These are phyloP conservation scores for Pestalotiopsis sp. DNA, from an alignment of 2,329 filamentous ascomycete genomes.

Conservation along the genomic window DNA sequence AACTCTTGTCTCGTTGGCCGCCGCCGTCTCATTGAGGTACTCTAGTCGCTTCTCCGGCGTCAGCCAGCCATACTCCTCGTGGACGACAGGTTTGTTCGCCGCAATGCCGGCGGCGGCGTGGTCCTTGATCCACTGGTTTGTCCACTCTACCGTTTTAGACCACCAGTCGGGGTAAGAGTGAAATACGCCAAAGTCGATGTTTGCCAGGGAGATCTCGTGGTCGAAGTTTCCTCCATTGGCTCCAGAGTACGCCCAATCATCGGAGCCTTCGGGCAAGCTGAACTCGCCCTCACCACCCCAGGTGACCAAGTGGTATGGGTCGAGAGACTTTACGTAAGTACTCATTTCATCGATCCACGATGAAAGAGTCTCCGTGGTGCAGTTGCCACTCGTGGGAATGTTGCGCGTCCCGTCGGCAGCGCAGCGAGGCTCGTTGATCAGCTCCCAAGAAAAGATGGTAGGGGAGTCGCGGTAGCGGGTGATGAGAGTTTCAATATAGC, in stretches of 20 bases:
- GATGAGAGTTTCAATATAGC: conserved; percentile 62
- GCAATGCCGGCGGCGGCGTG: conserved; percentile 46
- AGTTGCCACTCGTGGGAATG: conserved; percentile 42
- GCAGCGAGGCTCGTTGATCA: conserved; percentile 64
- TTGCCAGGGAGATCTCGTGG: conserved; percentile 46
- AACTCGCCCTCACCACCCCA: conserved; percentile 63
- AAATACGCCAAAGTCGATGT: conserved; percentile 57
- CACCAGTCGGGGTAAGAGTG: conserved; percentile 61
- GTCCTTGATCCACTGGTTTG: conserved; percentile 56
- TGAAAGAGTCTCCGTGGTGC: conserved; percentile 44
- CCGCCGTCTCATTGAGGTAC: conserved; percentile 39
- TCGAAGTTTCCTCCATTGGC: conserved; percentile 57
- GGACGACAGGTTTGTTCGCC: conserved; percentile 54
- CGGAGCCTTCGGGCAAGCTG: conserved; percentile 36
- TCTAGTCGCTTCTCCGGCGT: conserved; percentile 49
- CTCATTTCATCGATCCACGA: conserved; percentile 57
- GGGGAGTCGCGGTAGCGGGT: conserved; percentile 59
- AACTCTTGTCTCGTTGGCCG: conserved; percentile 43
- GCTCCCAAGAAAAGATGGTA: conserved; percentile 69
- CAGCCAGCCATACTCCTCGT: conserved; percentile 59
- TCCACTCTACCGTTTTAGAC: conserved; percentile 54
- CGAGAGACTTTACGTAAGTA: conserved; percentile 54
- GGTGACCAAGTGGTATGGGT: conserved; percentile 55
- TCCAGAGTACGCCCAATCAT: conserved; percentile 49
- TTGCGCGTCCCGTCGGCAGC: conserved; percentile 48